A percentile compares a stretch with the other conserved stretches of the same genome.
phyloP scores from a whole-genome alignment of 179 eudicot species.

The Camellia oleifera region DNA sequence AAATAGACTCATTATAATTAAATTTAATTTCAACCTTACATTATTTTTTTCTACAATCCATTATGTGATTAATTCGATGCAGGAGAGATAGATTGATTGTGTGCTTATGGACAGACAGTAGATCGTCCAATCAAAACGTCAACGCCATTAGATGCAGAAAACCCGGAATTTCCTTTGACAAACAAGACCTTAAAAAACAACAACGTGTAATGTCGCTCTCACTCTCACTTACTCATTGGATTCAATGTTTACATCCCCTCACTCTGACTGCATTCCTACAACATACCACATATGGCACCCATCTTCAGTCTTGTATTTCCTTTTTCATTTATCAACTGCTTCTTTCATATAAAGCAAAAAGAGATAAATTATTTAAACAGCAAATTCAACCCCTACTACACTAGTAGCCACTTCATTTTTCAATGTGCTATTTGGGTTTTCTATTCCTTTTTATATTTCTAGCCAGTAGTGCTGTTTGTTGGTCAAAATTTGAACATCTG shows the following conservation, averaged over 20 bases:
- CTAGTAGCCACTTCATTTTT: background rate
- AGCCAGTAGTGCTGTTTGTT: background rate
- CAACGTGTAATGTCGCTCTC: constrained; percentile 1
- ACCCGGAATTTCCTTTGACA: constrained; percentile 19
- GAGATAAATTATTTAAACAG: background rate
- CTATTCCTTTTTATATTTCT: background rate
- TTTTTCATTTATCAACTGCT: no score
- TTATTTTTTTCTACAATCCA: no score
- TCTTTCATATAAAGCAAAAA: no score
- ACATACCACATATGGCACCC: background rate
- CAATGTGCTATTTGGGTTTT: background rate
- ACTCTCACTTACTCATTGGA: background rate
- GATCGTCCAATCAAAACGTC: constrained; percentile 10
- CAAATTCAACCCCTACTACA: background rate
- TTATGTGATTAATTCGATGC: background rate
- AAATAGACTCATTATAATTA: no score
- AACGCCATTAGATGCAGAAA: constrained; percentile 15
- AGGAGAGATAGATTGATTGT: background rate
- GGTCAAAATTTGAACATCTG: background rate
- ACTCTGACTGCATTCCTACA: background rate
- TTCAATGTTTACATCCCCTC: background rate
- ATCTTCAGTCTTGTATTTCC: no score
- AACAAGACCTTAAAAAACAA: background rate
- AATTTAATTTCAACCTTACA: no score
- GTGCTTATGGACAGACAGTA: background rate